Conservation (phyloP, 805 yeast species). For the Barnettozyma siamensis region DNA sequence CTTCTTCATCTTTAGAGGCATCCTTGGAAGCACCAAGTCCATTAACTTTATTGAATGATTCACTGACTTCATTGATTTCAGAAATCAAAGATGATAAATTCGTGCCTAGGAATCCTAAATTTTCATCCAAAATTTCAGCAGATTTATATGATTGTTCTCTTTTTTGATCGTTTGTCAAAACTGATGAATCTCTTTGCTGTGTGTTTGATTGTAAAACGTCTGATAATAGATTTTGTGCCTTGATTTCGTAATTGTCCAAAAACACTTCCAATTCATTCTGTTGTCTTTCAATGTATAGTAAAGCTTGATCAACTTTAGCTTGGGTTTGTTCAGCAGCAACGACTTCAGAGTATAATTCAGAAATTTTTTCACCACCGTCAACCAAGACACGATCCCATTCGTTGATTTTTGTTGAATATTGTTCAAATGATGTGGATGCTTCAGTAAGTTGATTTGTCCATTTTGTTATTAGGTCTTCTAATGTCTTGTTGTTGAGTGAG, state of each 20-base stretch:
- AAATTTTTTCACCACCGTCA: constrained; percentile 78
- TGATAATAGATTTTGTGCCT: constrained; percentile 31
- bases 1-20: constrained; percentile 31
- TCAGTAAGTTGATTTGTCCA: constrained; percentile 86
- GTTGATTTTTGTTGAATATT: constrained; percentile 67
- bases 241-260: constrained; percentile 69
- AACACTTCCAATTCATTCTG: constrained; percentile 86
- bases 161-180: constrained; percentile 69
- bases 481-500: constrained; percentile 80
- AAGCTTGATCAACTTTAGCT: constrained; percentile 77
- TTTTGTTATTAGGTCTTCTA: constrained; percentile 86
- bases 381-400: constrained; percentile 85
- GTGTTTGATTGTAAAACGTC: constrained; percentile 31
- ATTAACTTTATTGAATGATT: constrained; percentile 64
- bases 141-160: constrained; percentile 84
- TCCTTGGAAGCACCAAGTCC: constrained; percentile 30
- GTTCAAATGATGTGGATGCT: constrained; percentile 67
- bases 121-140: constrained; percentile 80
- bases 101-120: constrained; percentile 68
- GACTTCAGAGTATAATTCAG: constrained; percentile 71
- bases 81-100: constrained; percentile 70
- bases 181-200: constrained; percentile 24
- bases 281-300: constrained; percentile 81
- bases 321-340: constrained; percentile 82
- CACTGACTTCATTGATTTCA: constrained; percentile 81